phyloP scores from a whole-genome alignment of 306 rosid genomes.

The Fagus sylvatica region DNA sequence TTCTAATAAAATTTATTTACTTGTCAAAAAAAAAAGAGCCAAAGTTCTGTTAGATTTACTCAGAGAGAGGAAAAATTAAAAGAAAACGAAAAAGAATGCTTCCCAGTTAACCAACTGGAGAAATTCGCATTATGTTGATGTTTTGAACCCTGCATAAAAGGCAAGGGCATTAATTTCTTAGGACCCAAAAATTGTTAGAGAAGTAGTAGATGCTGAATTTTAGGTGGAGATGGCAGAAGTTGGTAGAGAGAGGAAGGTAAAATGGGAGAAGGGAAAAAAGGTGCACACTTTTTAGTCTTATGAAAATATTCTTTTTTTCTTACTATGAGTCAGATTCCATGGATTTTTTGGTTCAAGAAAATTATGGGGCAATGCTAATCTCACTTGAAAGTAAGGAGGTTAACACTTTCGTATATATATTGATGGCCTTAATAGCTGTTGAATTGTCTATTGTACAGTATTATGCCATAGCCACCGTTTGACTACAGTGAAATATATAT shows the following conservation, averaged over 20 bases:
- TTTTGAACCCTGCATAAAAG: no score
- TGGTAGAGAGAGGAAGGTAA: neutral
- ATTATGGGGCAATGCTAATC: neutral
- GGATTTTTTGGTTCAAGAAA: neutral
- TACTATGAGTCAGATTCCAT: neutral
- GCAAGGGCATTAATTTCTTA: no score
- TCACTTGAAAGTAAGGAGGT: neutral
- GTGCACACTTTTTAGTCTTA: neutral
- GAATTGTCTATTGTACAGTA: slow-evolving; percentile 17
- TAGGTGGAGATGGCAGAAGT: neutral
- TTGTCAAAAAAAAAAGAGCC: no score
- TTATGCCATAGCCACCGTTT: neutral
- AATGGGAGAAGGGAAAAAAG: neutral
- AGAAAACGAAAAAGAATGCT: no score
- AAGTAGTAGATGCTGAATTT: neutral
- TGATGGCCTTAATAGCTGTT: neutral
- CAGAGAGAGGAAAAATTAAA: no score
- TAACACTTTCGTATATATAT: neutral
- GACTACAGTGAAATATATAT: slow-evolving; percentile 7
- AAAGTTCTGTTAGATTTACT: no score
- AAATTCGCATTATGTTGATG: no score
- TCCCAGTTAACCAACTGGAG: no score
- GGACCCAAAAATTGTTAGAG: neutral
- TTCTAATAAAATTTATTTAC: no score
- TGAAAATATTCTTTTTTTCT: neutral